Percentiles rank a stretch among this genome's conserved stretches.
Evolutionary conservation across 78 protist genomes (phyloP).

Genomic region (Monosiga brevicollis): DNA sequence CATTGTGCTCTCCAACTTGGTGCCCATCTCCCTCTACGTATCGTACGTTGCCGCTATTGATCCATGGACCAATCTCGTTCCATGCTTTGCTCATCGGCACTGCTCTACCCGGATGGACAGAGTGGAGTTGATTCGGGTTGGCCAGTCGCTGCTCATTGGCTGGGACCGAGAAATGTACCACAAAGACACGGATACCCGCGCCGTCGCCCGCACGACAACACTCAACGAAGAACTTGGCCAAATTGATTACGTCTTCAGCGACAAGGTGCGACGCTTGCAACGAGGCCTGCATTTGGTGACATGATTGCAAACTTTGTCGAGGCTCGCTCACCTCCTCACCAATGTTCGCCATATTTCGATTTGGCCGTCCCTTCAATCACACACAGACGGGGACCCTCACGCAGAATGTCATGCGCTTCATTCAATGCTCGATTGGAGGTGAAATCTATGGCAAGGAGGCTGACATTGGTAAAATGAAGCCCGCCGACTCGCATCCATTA

Average conservation of each 20-base stretch:
- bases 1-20: neutral
- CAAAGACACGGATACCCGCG: neutral
- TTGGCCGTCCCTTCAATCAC: neutral
- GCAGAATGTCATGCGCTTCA: conserved; percentile 52
- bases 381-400: conserved; percentile 65
- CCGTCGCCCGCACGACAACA: conserved; percentile 12
- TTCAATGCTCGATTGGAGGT: conserved; percentile 35
- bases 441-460: conserved; percentile 12
- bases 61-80: no score
- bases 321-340: neutral
- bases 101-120: no score
- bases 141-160: neutral
- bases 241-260: conserved; percentile 35
- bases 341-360: neutral
- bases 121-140: conserved; percentile 9
- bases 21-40: conserved; percentile 51
- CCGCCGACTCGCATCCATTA: no score
- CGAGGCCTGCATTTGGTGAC: no score
- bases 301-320: neutral
- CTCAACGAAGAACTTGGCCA: conserved; percentile 33
- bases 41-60: no score
- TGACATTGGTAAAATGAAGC: no score
- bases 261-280: conserved; percentile 26
- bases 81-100: no score
- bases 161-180: neutral